Conservation (phyloP, 106 monocot species). For the Phalaenopsis equestris region DNA sequence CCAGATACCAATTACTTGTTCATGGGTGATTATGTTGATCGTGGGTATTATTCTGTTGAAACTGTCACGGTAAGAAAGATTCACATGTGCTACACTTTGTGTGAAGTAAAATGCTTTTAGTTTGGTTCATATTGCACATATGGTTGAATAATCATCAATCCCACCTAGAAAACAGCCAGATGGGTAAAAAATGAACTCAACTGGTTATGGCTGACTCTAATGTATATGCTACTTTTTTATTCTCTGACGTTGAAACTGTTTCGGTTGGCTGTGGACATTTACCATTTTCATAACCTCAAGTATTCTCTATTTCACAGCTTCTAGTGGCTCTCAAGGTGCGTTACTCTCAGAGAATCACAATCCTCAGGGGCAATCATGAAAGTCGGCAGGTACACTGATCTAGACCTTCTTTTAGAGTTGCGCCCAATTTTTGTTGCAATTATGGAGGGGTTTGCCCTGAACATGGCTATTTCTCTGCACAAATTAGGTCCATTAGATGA, state of each 20-base stretch:
- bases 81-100: neutral
- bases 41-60: slow-evolving; percentile 99
- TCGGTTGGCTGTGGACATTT: neutral
- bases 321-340: slow-evolving; percentile 94
- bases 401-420: neutral
- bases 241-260: neutral
- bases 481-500: neutral
- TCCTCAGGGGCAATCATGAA: slow-evolving; percentile 97
- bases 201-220: neutral
- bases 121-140: neutral
- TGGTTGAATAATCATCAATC: neutral
- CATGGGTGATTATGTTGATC: slow-evolving; percentile 99
- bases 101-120: neutral
- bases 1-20: slow-evolving; percentile 99
- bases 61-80: slow-evolving; percentile 75
- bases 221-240: neutral
- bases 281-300: neutral
- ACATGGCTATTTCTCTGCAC: neutral
- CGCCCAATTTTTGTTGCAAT: slow-evolving; percentile 1
- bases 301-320: slow-evolving; percentile 43
- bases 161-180: neutral
- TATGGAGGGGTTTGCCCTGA: neutral
- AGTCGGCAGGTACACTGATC: slow-evolving; percentile 75
- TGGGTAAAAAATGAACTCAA: neutral
- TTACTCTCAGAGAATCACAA: slow-evolving; percentile 89